A percentile compares a stretch with the other conserved stretches of the same genome.
Evolutionary conservation across 2,329 filamentous ascomycete genomes (phyloP).

Genomic region (Coniochaeta ligniaria): DNA sequence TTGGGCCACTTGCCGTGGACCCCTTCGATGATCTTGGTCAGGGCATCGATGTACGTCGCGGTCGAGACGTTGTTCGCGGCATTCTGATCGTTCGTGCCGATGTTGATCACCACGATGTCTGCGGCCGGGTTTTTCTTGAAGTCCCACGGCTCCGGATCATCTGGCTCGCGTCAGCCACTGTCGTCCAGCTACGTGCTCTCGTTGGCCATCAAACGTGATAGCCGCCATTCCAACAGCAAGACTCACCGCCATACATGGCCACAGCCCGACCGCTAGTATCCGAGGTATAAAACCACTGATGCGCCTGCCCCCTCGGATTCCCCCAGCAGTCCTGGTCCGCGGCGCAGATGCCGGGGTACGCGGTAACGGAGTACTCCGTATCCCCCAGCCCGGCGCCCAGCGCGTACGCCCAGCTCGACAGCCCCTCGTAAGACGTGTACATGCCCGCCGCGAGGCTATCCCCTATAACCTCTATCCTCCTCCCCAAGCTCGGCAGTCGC

Average conservation of each 20-base stretch:
- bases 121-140: constrained; percentile 32
- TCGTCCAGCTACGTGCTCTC: background rate
- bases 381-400: constrained; percentile 49
- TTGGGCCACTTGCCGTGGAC: constrained; percentile 38
- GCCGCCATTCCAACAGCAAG: too few relatives aligned
- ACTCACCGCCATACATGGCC: constrained; percentile 33
- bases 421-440: constrained; percentile 50
- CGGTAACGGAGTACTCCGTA: constrained; percentile 50
- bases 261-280: constrained; percentile 42
- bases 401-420: constrained; percentile 49
- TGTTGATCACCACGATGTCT: constrained; percentile 37
- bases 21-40: constrained; percentile 36
- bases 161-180: constrained; percentile 11
- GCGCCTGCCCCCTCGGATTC: constrained; percentile 37
- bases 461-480: constrained; percentile 34
- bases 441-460: constrained; percentile 46
- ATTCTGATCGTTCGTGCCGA: constrained; percentile 40
- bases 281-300: constrained; percentile 51
- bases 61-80: constrained; percentile 30
- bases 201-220: too few relatives aligned
- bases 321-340: constrained; percentile 49
- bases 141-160: constrained; percentile 36
- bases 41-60: constrained; percentile 29
- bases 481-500: constrained; percentile 27
- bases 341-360: constrained; percentile 51